A percentile compares a stretch with the other conserved stretches of the same genome.
Evolutionary conservation across 1,284 basidiomycete genomes (phyloP).

Genomic region (Athelia sp.): DNA sequence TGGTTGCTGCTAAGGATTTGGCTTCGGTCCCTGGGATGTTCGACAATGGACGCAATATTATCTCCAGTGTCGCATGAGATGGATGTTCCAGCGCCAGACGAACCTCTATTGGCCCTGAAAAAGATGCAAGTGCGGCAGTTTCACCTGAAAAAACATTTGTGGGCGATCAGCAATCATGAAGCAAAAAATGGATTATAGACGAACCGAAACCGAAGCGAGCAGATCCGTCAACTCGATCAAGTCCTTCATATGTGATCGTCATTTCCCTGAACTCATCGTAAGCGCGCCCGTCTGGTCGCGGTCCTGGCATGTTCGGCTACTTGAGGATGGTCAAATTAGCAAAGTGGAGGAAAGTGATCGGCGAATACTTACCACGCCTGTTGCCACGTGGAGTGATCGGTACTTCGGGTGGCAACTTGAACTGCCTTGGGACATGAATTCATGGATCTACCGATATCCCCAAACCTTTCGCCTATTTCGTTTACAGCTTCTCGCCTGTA

Average conservation of each 20-base stretch:
- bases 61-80: slow-evolving; percentile 68
- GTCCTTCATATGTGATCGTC: neutral
- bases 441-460: too few species aligned
- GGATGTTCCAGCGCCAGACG: slow-evolving; percentile 60
- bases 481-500: too few species aligned
- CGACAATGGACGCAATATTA: slow-evolving; percentile 60
- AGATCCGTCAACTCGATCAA: neutral
- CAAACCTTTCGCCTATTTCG: too few species aligned
- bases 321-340: too few species aligned
- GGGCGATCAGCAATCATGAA: neutral
- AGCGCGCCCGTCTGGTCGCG: neutral
- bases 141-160: slow-evolving; percentile 27
- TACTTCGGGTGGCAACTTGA: too few species aligned
- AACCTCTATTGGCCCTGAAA: slow-evolving; percentile 76
- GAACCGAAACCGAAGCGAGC: slow-evolving; percentile 1
- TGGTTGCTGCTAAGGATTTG: slow-evolving; percentile 46
- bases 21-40: slow-evolving; percentile 61
- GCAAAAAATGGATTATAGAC: neutral
- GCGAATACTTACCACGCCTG: too few species aligned
- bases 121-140: slow-evolving; percentile 52
- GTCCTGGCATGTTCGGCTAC: too few species aligned
- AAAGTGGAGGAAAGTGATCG: too few species aligned
- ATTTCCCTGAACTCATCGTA: neutral
- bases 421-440: too few species aligned
- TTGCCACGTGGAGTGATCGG: too few species aligned